These are phyloP conservation scores for Pseudocercospora fijiensis DNA, from an alignment of 2,329 filamentous ascomycete species.

Conservation along the genomic window DNA sequence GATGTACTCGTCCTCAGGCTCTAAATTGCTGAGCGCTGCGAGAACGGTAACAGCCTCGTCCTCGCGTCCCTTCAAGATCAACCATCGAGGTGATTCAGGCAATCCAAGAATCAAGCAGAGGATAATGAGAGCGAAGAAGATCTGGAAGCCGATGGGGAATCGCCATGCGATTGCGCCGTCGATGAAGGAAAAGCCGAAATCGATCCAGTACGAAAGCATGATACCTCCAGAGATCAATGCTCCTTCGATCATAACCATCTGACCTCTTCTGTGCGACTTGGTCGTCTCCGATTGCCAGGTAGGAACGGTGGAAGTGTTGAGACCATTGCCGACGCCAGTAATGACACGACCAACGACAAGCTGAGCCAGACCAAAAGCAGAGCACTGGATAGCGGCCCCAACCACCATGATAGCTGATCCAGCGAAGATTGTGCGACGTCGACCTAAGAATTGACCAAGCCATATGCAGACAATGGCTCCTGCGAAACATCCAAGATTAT, in stretches of 20 bases:
- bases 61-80: slow-evolving; percentile 36
- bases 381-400: slow-evolving; percentile 50
- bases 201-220: slow-evolving; percentile 49
- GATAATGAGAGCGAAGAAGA: slow-evolving; percentile 51
- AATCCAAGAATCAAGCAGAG: slow-evolving; percentile 45
- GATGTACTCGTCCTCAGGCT: slow-evolving; percentile 34
- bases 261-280: slow-evolving; percentile 49
- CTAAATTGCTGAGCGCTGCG: slow-evolving; percentile 39
- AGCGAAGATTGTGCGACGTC: slow-evolving; percentile 51
- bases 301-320: slow-evolving; percentile 51
- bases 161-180: slow-evolving; percentile 48
- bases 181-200: slow-evolving; percentile 47
- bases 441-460: slow-evolving; percentile 52
- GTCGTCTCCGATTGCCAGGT: slow-evolving; percentile 55
- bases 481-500: slow-evolving; percentile 49
- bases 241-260: slow-evolving; percentile 45
- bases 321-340: slow-evolving; percentile 54
- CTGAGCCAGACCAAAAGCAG: slow-evolving; percentile 43
- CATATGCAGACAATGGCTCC: slow-evolving; percentile 53
- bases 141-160: slow-evolving; percentile 56
- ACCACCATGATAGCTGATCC: slow-evolving; percentile 53
- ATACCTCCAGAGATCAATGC: slow-evolving; percentile 43
- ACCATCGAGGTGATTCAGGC: slow-evolving; percentile 49
- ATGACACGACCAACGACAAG: slow-evolving; percentile 54
- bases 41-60: slow-evolving; percentile 38